Base-by-base conservation (phyloP, 208 protist species). In the Acanthamoeba healyi region DNA sequence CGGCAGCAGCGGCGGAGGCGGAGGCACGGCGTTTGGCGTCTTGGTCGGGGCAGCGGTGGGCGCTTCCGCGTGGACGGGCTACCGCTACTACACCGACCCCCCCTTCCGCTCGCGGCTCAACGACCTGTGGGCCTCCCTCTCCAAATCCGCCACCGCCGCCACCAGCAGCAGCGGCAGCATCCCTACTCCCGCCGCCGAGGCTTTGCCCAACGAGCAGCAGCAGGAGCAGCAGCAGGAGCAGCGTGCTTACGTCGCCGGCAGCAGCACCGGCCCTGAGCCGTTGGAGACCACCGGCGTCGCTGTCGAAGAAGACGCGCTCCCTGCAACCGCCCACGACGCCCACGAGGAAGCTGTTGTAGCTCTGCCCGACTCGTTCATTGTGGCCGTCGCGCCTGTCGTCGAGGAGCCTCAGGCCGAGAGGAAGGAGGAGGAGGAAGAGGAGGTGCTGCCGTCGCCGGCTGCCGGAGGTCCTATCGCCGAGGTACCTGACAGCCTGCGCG, bases 11-110 rank as follows among this genome's bases (percentile, higher is more conserved):
- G 24, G 70, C 3, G 40, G 70, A 2, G 29, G 38, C 29, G 70
- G 14, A 10, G 51, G 51, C 10, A 58, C 10, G 61, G 61, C 32
- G 24, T 36, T 70, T 36, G 61, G 61, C 3, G 26, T 81, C 1
- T 34, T 81, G 38, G 38, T 81, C 38, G 70, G 70, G 2, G 70
- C 36, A 36, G 70, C 70, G 2, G 29, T 49, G 15, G 70, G 17
- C 9, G 70, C 70, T 36, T 81, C 70, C 5, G 70, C 38, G 38
- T 40, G 32, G 70, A 81, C 70, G 29, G 70, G 70, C 70, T 81
- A 81, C 70, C 70, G 36, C 14, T 81, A 81, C 38, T 40, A 40
- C 70, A 81, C 70, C 15, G 70, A 81, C 6, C 70, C 70, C 24
- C 4, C 38, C 38, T 81, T 81, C 38, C 70, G 70, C 40, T 14